Evolutionary conservation across 164 flowering plant genomes (phyloP), one percentile per base, ranked within the genome.

Genomic region (Vitis rotundifolia): DNA sequence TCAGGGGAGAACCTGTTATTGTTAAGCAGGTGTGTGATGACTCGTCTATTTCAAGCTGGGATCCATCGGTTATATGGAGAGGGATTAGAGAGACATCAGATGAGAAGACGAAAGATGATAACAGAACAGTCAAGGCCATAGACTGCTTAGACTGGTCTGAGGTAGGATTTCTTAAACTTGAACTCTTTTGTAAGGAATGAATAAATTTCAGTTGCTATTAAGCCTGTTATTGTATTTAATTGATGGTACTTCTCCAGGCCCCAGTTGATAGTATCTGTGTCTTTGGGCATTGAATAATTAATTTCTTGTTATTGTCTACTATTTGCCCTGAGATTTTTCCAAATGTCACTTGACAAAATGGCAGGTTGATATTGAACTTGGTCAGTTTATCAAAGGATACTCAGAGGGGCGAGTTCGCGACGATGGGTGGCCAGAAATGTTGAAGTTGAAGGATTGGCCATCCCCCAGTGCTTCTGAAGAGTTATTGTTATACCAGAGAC

Each of bases 391-490:
- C 52, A 84, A 84, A 82, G 98, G 97, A 67, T 95, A 91, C 79
- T 81, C 84, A 29, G 93, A 90, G 68, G 99, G 97, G 55, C 72
- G 92, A 61, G 57, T 80, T 58, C 84, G 68, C 67, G 89, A 85
- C 71, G 81, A 83, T 83, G 93, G 95, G 67, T 68, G 71, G 81
- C 89, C 87, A 53, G 83, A 91, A 74, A 73, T 95, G 87, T 85
- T 93, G 75, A 89, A 89, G 80, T 76, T 90, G 82, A 95, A 90
- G 72, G 89, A 88, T 74, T 93, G 98, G 97, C 95, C 97, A 70
- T 83, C 93, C 48, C 89, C 93, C 0, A 85, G 87, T 85, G 91
- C 93, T 71, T 76, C 89, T 65, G 99, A 95, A 81, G 98, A 95
- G 79, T 91, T 95, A 73, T 75, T 93, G 60, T 64, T 84, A 80